phyloP scores from a whole-genome alignment of 768 basidiomycete genomes.

The Calvatia gigantea region DNA sequence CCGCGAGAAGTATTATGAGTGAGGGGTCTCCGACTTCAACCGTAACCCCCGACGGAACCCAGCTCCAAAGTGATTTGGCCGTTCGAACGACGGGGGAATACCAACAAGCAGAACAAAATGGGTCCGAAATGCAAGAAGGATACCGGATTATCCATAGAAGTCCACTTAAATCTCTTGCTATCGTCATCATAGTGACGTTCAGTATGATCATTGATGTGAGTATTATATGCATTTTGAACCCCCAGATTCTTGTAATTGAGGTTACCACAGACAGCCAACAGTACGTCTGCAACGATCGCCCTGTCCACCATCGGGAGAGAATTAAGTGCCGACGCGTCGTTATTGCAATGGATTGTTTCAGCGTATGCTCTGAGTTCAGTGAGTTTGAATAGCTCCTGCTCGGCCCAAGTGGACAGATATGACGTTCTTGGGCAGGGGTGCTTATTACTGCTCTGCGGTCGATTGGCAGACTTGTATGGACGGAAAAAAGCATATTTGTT shows the following conservation, averaged over 20 bases:
- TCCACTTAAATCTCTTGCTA: background rate
- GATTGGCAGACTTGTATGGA: constrained; percentile 79
- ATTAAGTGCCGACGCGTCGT: constrained; percentile 46
- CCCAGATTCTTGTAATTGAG: background rate
- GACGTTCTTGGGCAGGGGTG: constrained; percentile 51
- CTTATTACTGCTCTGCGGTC: constrained; percentile 69
- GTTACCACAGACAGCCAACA: constrained; percentile 32
- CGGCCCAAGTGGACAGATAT: background rate
- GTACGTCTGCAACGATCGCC: constrained; percentile 47
- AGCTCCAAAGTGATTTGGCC: too few species aligned
- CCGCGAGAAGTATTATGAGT: too few species aligned
- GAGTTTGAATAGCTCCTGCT: background rate
- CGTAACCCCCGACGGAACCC: too few species aligned
- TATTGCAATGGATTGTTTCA: constrained; percentile 64
- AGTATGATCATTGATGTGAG: constrained; percentile 27
- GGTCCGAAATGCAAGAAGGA: background rate
- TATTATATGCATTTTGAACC: background rate
- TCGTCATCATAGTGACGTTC: constrained; percentile 1
- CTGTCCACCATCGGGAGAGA: constrained; percentile 48
- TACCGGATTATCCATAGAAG: background rate
- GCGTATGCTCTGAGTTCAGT: constrained; percentile 69
- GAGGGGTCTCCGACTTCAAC: too few species aligned
- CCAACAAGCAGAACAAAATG: too few species aligned
- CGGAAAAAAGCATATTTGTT: constrained; percentile 62
- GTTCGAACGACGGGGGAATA: background rate